Percentiles rank a stretch among this genome's conserved stretches.
phyloP scores from a whole-genome alignment of 2,329 filamentous ascomycete genomes.

The Fusarium cicatricum region DNA sequence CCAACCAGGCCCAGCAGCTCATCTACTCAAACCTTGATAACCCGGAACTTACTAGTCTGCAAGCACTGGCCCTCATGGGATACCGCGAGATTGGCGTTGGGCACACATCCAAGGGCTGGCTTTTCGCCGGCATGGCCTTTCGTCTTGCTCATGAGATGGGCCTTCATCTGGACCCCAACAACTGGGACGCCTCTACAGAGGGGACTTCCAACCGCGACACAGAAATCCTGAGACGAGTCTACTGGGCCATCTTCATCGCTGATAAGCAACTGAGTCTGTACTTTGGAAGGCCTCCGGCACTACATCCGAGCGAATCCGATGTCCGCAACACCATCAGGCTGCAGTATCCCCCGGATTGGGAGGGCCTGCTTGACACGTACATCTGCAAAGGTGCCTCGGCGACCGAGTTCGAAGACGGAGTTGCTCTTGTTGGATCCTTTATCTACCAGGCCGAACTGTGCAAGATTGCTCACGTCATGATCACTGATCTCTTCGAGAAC shows the following conservation, averaged over 20 bases:
- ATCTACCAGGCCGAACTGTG: constrained; percentile 58
- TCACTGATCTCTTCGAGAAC: constrained; percentile 60
- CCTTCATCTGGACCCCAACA: constrained; percentile 59
- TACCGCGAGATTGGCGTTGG: constrained; percentile 58
- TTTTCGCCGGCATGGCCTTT: constrained; percentile 62
- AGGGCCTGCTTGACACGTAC: constrained; percentile 57
- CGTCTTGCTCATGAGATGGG: constrained; percentile 61
- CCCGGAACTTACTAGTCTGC: constrained; percentile 57
- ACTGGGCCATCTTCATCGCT: constrained; percentile 60
- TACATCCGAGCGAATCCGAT: constrained; percentile 59
- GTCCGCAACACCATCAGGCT: constrained; percentile 58
- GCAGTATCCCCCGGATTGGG: constrained; percentile 59
- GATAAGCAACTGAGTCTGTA: constrained; percentile 61
- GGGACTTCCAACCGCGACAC: constrained; percentile 47
- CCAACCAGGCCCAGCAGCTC: constrained; percentile 54
- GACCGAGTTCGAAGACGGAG: constrained; percentile 57
- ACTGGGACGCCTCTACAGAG: constrained; percentile 55
- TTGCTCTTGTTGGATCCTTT: constrained; percentile 54
- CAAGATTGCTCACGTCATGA: constrained; percentile 59
- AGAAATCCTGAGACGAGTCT: constrained; percentile 58
- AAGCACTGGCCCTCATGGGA: constrained; percentile 55
- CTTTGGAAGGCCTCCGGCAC: constrained; percentile 59
- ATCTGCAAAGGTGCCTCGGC: constrained; percentile 54
- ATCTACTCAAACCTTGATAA: constrained; percentile 55
- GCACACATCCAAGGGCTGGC: constrained; percentile 59